A percentile compares a stretch with the other conserved stretches of the same genome.
phyloP scores from a whole-genome alignment of 768 basidiomycete species.

The Tylopilus plumbeoviolaceoides region DNA sequence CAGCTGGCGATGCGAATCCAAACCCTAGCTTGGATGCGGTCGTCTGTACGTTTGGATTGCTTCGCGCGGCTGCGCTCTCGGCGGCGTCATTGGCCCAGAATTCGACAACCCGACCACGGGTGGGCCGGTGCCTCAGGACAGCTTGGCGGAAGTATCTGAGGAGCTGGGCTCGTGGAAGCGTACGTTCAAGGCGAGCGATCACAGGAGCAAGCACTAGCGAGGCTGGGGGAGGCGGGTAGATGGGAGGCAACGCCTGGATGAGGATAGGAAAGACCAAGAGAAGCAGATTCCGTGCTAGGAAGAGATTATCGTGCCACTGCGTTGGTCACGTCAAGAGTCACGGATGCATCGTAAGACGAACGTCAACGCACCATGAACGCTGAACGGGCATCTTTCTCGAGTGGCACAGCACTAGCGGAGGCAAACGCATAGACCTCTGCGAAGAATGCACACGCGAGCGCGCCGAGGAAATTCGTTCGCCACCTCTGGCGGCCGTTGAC shows the following conservation, averaged over 20 bases:
- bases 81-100: constrained; percentile 59
- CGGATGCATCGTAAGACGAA: neutral
- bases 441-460: constrained; percentile 45
- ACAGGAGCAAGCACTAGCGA: constrained; percentile 22
- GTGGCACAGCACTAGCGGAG: constrained; percentile 43
- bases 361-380: constrained; percentile 38
- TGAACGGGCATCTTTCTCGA: constrained; percentile 37
- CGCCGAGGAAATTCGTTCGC: constrained; percentile 44
- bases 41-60: constrained; percentile 43
- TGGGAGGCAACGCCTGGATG: constrained; percentile 40
- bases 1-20: constrained; percentile 27
- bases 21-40: constrained; percentile 46
- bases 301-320: constrained; percentile 66
- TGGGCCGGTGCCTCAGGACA: constrained; percentile 47
- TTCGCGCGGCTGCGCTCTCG: constrained; percentile 48
- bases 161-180: constrained; percentile 46
- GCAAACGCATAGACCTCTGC: constrained; percentile 52
- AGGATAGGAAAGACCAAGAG: constrained; percentile 56
- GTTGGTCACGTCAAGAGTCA: constrained; percentile 2
- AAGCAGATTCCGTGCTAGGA: constrained; percentile 48
- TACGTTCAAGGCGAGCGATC: constrained; percentile 32
- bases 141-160: constrained; percentile 56
- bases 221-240: constrained; percentile 28
- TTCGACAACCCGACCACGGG: constrained; percentile 41
- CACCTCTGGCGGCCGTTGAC: constrained; percentile 40